Evolutionary conservation across 139 green algal species (phyloP), one percentile per base, ranked within the genome.

Genomic region (Ulvella scutata): DNA sequence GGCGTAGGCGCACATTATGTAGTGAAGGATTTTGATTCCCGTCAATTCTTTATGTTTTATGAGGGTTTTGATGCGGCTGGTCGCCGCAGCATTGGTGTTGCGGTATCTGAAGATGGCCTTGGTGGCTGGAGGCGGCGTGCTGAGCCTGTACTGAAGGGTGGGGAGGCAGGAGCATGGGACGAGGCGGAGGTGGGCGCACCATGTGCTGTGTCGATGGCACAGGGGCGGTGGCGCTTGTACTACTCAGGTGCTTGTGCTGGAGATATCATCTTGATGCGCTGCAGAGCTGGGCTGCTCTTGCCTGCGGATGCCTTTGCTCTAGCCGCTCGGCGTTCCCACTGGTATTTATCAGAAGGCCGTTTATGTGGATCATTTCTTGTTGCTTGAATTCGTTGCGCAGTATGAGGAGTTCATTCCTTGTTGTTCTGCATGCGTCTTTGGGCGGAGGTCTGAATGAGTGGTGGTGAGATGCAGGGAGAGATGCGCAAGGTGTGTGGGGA

Each of bases 21-120:
- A 40, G 83, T 91, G 72, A 37, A 80, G 3, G 91, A 96, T 78
- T 28, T 87, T 3, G 91, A 93, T 77, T 86, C 78, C 77, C 60
- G 79, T 23, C 78, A 89, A 61, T 96, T 85, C 78, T 77, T 96
- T 1, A 97, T 97, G 92, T 94, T 93, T 72, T 97, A 96, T 75
- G 92, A 97, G 75, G 90, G 77, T 1, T 86, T 97, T 26, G 89
- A 81, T 28, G 79, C 76, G 1, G 86, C 91, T 44, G 80, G 82
- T 75, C 72, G 7, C 4, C 85, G 88, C 28, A 85, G 74, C 74
- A 93, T 97, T 34, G 90, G 89, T 3, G 7, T 95, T 40, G 92
- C 91, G 7, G 88, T 91, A 4, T 91, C 83, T 3, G 43, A 82
- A 17, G 85, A 94, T 72, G 90, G 92, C 43, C 39, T 82, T 21